A percentile compares a stretch with the other conserved stretches of the same genome.
Conservation (phyloP, 1,284 basidiomycete species). For the Irpex sp. region DNA sequence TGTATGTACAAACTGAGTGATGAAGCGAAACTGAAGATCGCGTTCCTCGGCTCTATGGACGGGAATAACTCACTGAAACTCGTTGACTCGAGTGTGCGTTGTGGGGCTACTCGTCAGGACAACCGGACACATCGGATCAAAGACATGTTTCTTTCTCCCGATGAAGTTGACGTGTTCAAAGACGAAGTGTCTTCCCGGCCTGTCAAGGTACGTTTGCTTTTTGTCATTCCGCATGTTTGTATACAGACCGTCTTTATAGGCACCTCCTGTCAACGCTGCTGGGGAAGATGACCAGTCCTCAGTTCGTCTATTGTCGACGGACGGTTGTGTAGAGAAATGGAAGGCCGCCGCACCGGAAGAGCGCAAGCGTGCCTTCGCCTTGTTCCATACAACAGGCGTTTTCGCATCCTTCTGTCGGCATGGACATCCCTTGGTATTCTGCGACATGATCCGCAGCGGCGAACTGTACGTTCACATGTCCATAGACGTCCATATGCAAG, state of each 20-base stretch:
- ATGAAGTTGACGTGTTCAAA: conserved; percentile 22
- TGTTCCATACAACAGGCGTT: conserved; percentile 30
- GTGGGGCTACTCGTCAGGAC: conserved; percentile 11
- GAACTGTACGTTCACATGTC: conserved; percentile 28
- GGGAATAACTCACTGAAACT: conserved; percentile 32
- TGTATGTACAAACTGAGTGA: conserved; percentile 25
- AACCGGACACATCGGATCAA: conserved; percentile 2
- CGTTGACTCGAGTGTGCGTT: conserved; percentile 9
- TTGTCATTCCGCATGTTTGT: neutral
- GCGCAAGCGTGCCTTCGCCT: conserved; percentile 28
- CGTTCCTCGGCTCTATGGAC: conserved; percentile 24
- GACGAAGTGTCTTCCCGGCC: conserved; percentile 8
- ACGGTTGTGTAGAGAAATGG: conserved; percentile 17
- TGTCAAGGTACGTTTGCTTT: neutral
- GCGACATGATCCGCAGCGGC: conserved; percentile 34
- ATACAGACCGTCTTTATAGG: neutral
- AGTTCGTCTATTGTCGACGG: neutral
- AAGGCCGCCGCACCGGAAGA: conserved; percentile 19
- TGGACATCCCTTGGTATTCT: conserved; percentile 28
- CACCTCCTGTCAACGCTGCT: neutral
- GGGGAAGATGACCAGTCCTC: neutral
- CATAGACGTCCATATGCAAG: neutral
- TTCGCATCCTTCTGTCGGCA: conserved; percentile 32
- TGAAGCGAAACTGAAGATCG: conserved; percentile 18
- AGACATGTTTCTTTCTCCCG: conserved; percentile 14